Conservation (phyloP, 495 filamentous ascomycete species). For the Margaritispora aquatica region DNA sequence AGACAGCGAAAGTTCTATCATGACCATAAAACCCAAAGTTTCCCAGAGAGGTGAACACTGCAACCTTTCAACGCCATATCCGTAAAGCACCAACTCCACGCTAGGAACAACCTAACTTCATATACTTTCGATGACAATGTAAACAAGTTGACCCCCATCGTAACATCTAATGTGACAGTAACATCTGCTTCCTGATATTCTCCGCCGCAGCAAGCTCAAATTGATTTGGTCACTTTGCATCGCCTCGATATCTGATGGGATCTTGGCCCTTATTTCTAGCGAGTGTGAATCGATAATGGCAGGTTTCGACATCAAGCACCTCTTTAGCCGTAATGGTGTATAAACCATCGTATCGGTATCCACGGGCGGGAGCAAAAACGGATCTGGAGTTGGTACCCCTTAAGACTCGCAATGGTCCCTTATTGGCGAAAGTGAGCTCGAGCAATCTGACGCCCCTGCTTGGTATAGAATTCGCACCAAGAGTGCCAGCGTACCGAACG, state of each 20-base stretch:
- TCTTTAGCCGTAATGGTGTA: conserved; percentile 31
- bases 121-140: too few relatives aligned
- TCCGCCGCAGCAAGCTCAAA: too few relatives aligned
- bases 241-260: conserved; percentile 30
- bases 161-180: too few relatives aligned
- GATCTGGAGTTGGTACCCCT: conserved; percentile 31
- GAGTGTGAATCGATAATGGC: conserved; percentile 36
- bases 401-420: conserved; percentile 40
- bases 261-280: conserved; percentile 31
- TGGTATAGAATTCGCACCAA: conserved; percentile 24
- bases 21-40: too few relatives aligned
- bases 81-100: too few relatives aligned
- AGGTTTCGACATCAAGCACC: conserved; percentile 28
- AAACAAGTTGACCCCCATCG: too few relatives aligned
- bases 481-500: conserved; percentile 48
- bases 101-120: too few relatives aligned
- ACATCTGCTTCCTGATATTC: too few relatives aligned
- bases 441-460: conserved; percentile 32
- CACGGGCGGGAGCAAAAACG: conserved; percentile 37
- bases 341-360: conserved; percentile 52
- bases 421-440: conserved; percentile 25
- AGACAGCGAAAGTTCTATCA: too few relatives aligned
- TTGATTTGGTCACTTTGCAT: conserved; percentile 1
- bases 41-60: too few relatives aligned
- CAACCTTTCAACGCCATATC: too few relatives aligned